phyloP scores from a whole-genome alignment of 352 stramenopile species.

The Globisporangium rhizosaccharum region DNA sequence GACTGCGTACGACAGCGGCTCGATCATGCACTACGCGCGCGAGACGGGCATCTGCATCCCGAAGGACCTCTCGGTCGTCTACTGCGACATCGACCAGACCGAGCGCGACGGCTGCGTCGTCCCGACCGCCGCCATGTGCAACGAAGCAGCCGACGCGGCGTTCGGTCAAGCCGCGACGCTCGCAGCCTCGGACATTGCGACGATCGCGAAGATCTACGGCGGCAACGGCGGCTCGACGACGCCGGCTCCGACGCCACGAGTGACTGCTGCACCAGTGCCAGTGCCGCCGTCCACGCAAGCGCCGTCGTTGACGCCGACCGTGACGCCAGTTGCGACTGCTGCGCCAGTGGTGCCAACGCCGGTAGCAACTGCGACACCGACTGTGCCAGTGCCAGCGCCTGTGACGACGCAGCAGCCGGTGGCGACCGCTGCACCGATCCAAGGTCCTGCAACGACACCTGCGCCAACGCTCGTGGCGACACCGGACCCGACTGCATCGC shows the following conservation, averaged over 20 bases:
- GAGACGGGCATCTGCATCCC: conserved; percentile 39
- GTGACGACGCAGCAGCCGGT: background rate
- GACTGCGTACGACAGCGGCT: conserved; percentile 29
- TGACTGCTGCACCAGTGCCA: background rate
- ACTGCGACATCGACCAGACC: conserved; percentile 37
- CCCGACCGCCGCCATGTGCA: conserved; percentile 15
- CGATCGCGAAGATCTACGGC: conserved; percentile 18
- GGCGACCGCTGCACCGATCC: background rate
- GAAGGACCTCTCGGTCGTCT: conserved; percentile 17
- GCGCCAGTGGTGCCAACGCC: background rate
- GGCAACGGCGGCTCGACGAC: conserved; percentile 5
- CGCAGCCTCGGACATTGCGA: conserved; percentile 16
- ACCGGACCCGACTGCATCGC: conserved; percentile 1
- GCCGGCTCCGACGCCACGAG: background rate
- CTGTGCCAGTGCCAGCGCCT: background rate
- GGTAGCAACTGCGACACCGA: background rate
- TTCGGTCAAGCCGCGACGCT: conserved; percentile 15
- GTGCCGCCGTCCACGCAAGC: conserved; percentile 1
- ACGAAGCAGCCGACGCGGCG: background rate
- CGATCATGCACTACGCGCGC: conserved; percentile 42
- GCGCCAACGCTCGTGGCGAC: background rate
- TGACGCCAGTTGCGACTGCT: conserved; percentile 3
- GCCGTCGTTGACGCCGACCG: background rate
- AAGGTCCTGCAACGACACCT: background rate
- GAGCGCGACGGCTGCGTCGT: conserved; percentile 17